These are phyloP conservation scores for Erysimum cheiranthoides DNA, from an alignment of 345 rosid species.

Conservation along the genomic window DNA sequence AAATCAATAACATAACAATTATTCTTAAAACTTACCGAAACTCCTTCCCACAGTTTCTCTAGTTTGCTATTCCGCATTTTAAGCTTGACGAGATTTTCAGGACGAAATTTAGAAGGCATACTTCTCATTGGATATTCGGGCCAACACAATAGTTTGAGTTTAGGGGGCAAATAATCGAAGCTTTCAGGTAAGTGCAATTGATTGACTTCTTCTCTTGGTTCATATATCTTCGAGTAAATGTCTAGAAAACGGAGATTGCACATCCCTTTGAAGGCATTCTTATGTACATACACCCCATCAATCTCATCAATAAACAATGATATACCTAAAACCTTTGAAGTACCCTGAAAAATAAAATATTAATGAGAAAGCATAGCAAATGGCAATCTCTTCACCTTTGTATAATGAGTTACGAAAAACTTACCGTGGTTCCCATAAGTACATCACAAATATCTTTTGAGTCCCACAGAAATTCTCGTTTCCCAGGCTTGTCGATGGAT, in stretches of 20 bases:
- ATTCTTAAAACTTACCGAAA: neutral
- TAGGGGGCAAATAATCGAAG: conserved; percentile 24
- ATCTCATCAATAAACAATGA: conserved; percentile 1
- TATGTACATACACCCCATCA: neutral
- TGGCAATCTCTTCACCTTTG: no score
- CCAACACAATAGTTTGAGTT: conserved; percentile 27
- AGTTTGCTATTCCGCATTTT: neutral
- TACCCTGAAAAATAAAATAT: conserved; percentile 24
- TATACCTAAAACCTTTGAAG: conserved; percentile 33
- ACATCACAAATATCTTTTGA: conserved; percentile 29
- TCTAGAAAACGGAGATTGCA: conserved; percentile 26
- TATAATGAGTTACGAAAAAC: neutral
- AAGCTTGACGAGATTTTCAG: neutral
- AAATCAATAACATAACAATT: no score
- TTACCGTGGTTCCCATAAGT: conserved; percentile 17
- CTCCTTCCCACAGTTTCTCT: neutral
- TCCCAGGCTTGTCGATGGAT: neutral
- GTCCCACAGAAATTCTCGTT: conserved; percentile 26
- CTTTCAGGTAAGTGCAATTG: neutral
- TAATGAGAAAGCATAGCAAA: neutral
- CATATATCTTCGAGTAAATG: no score
- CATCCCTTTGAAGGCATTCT: conserved; percentile 32
- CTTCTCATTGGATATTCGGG: conserved; percentile 20
- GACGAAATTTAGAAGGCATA: conserved; percentile 30
- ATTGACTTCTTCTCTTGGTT: neutral